phyloP scores from a whole-genome alignment of 352 stramenopile species.

The Globisporangium takayamanum region DNA sequence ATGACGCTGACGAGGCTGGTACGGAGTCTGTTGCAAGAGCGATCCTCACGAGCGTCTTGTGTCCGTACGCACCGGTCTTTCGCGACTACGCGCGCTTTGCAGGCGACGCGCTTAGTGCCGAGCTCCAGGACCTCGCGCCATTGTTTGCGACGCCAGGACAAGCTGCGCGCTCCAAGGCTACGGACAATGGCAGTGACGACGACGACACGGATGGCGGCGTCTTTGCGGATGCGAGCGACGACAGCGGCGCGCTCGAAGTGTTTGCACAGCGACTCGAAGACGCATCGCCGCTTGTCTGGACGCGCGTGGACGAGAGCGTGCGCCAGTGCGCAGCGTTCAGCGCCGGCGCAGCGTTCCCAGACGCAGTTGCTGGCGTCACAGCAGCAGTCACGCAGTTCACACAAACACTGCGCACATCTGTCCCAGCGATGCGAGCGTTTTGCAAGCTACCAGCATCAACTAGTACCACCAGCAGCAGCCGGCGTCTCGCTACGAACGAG shows the following conservation, averaged over 20 bases:
- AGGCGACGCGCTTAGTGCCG: constrained; percentile 28
- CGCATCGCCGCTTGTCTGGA: constrained; percentile 28
- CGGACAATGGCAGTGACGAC: not conserved
- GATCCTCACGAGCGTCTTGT: constrained; percentile 33
- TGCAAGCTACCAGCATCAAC: constrained; percentile 16
- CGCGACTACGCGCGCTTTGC: constrained; percentile 40
- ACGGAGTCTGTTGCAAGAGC: constrained; percentile 6
- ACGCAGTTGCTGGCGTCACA: constrained; percentile 36
- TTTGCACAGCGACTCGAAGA: constrained; percentile 63
- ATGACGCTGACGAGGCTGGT: not conserved
- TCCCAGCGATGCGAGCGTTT: constrained; percentile 41
- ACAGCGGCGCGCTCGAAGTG: constrained; percentile 31
- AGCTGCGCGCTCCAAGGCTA: not conserved
- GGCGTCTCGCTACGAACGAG: not conserved
- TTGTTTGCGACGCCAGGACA: constrained; percentile 14
- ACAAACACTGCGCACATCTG: constrained; percentile 23
- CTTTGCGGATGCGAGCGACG: constrained; percentile 12
- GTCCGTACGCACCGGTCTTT: constrained; percentile 52
- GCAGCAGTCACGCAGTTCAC: constrained; percentile 42
- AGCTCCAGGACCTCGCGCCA: constrained; percentile 37
- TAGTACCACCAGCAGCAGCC: not conserved
- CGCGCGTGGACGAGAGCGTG: constrained; percentile 43
- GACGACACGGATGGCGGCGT: constrained; percentile 24
- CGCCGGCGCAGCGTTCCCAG: constrained; percentile 48
- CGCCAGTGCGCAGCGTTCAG: constrained; percentile 54